These are phyloP conservation scores for Trametes elegans DNA, from an alignment of 768 basidiomycete genomes.

Conservation along the genomic window DNA sequence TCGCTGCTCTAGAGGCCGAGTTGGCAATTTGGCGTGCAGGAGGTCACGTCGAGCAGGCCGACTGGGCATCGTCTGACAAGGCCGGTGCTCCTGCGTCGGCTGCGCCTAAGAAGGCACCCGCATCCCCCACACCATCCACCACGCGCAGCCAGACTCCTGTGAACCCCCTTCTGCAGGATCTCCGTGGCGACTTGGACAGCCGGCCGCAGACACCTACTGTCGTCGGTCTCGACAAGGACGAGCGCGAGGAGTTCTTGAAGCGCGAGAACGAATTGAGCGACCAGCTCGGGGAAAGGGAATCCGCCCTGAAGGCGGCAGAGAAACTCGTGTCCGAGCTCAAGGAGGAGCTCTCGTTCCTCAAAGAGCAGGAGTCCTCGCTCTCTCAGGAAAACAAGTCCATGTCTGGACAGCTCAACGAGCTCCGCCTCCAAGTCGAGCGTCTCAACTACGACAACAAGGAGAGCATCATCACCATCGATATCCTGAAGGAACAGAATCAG, in stretches of 20 bases:
- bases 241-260: slow-evolving; percentile 94
- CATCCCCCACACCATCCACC: slow-evolving; percentile 64
- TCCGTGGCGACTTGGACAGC: slow-evolving; percentile 72
- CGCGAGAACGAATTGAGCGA: slow-evolving; percentile 97
- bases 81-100: slow-evolving; percentile 40
- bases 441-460: slow-evolving; percentile 97
- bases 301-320: slow-evolving; percentile 71
- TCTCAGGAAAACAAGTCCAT: slow-evolving; percentile 95
- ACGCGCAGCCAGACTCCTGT: slow-evolving; percentile 72
- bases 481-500: slow-evolving; percentile 89
- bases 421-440: slow-evolving; percentile 87
- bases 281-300: slow-evolving; percentile 88
- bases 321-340: slow-evolving; percentile 85
- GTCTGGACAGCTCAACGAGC: slow-evolving; percentile 90
- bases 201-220: slow-evolving; percentile 92
- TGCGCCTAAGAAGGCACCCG: slow-evolving; percentile 44
- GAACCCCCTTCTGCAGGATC: slow-evolving; percentile 68
- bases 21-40: slow-evolving; percentile 87
- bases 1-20: slow-evolving; percentile 88
- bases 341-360: slow-evolving; percentile 87
- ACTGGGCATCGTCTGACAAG: slow-evolving; percentile 78
- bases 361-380: slow-evolving; percentile 81
- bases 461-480: slow-evolving; percentile 87
- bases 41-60: slow-evolving; percentile 74
- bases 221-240: slow-evolving; percentile 88